A percentile compares a stretch with the other conserved stretches of the same genome.
These are phyloP conservation scores for Geotrichum restrictum DNA, from an alignment of 1,139 yeast species.

Conservation along the genomic window DNA sequence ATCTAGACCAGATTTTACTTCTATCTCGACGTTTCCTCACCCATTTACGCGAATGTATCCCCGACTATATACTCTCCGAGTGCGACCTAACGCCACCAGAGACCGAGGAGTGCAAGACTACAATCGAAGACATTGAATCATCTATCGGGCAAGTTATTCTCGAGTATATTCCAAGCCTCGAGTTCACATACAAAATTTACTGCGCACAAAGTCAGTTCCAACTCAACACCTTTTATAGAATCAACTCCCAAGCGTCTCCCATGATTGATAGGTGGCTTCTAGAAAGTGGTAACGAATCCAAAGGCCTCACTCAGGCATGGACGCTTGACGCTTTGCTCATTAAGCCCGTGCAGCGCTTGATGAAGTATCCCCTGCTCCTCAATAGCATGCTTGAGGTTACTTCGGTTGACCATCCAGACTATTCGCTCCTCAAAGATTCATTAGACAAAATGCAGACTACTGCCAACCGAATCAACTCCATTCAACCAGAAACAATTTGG, in stretches of 20 bases:
- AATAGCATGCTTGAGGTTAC: slow-evolving; percentile 33
- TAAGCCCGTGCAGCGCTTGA: slow-evolving; percentile 44
- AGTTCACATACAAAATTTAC: slow-evolving; percentile 35
- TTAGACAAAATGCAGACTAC: slow-evolving; percentile 28
- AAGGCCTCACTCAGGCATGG: slow-evolving; percentile 40
- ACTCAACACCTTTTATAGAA: slow-evolving; percentile 32
- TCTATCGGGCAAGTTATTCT: slow-evolving; percentile 36
- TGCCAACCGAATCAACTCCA: slow-evolving; percentile 34
- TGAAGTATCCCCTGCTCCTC: slow-evolving; percentile 42
- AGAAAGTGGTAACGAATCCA: slow-evolving; percentile 32
- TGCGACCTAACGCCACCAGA: slow-evolving; percentile 22
- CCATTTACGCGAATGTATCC: slow-evolving; percentile 30
- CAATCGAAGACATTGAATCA: slow-evolving; percentile 32
- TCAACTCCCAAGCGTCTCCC: slow-evolving; percentile 32
- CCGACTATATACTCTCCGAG: slow-evolving; percentile 28
- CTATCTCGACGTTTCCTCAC: slow-evolving; percentile 33
- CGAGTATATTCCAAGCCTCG: slow-evolving; percentile 35
- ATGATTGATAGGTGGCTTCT: slow-evolving; percentile 35
- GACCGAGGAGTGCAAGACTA: slow-evolving; percentile 16
- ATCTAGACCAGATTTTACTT: slow-evolving; percentile 34
- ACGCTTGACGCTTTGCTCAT: slow-evolving; percentile 42
- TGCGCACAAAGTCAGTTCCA: slow-evolving; percentile 36
- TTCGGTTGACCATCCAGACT: slow-evolving; percentile 35
- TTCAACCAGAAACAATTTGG: slow-evolving; percentile 17
- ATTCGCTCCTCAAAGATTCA: slow-evolving; percentile 33